Percentiles rank a stretch among this genome's conserved stretches.
Evolutionary conservation across 768 basidiomycete genomes (phyloP).

Genomic region (Fomitopsis pulvina): DNA sequence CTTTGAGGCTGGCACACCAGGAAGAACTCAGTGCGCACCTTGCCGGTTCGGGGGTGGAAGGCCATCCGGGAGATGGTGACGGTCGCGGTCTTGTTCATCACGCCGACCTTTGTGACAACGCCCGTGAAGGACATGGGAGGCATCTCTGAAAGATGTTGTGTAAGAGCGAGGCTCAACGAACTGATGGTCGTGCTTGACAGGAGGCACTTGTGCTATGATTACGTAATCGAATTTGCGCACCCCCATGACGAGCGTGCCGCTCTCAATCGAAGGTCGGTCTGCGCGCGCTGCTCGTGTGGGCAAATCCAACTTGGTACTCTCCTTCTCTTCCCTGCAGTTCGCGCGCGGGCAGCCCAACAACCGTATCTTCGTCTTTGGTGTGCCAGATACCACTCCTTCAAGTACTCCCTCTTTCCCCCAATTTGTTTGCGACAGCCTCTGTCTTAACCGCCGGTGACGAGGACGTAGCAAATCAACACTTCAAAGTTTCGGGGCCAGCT

Average conservation of each 20-base stretch:
- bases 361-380: slow-evolving; percentile 5
- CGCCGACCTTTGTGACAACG: slow-evolving; percentile 72
- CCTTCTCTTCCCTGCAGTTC: not conserved
- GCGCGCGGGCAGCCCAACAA: not conserved
- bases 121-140: slow-evolving; percentile 75
- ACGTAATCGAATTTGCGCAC: too few species aligned
- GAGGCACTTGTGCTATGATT: too few species aligned
- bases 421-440: too few species aligned
- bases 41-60: slow-evolving; percentile 67
- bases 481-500: too few species aligned
- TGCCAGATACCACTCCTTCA: slow-evolving; percentile 7
- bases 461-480: too few species aligned
- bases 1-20: not conserved
- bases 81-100: slow-evolving; percentile 81
- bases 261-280: too few species aligned
- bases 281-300: too few species aligned
- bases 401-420: slow-evolving; percentile 7
- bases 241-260: too few species aligned
- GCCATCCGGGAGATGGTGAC: slow-evolving; percentile 74
- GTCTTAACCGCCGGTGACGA: too few species aligned
- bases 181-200: too few species aligned
- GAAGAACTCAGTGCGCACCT: slow-evolving; percentile 39
- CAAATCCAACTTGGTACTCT: not conserved
- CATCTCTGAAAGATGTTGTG: slow-evolving; percentile 35
- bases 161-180: not conserved